Conservation (phyloP, 2,329 filamentous ascomycete genomes). For the Penicillium expansum region DNA sequence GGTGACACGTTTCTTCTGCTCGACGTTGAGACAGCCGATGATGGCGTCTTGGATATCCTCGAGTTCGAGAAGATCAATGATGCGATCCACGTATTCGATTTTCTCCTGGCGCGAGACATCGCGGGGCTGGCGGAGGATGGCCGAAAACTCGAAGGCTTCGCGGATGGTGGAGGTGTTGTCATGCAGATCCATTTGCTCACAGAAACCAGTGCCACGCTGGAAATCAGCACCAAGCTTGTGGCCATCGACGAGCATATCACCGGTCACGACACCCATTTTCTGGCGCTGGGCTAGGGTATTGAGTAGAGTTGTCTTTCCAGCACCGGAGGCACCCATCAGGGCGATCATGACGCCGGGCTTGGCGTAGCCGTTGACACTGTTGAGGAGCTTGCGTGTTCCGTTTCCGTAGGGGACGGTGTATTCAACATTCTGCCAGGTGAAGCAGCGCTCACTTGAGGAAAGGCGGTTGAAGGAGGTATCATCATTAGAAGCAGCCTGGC, state of each 20-base stretch:
- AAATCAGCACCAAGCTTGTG: constrained; percentile 60
- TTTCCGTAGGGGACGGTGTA: constrained; percentile 71
- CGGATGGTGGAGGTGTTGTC: constrained; percentile 65
- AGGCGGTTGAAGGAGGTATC: constrained; percentile 43
- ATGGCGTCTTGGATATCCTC: constrained; percentile 66
- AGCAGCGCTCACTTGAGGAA: constrained; percentile 60
- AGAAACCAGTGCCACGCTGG: constrained; percentile 68
- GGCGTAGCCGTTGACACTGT: constrained; percentile 71
- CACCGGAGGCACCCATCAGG: constrained; percentile 76
- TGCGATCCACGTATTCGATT: constrained; percentile 63
- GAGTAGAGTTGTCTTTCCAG: constrained; percentile 79
- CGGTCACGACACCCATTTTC: constrained; percentile 61
- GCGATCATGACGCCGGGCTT: constrained; percentile 79
- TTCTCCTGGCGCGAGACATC: constrained; percentile 58
- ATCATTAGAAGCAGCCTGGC: constrained; percentile 26
- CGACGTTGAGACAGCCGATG: constrained; percentile 62
- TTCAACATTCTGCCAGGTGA: constrained; percentile 68
- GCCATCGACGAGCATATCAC: constrained; percentile 71
- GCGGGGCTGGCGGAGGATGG: constrained; percentile 60
- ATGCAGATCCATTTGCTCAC: constrained; percentile 70
- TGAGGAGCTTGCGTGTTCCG: constrained; percentile 60
- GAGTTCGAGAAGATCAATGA: constrained; percentile 64
- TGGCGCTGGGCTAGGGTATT: constrained; percentile 75
- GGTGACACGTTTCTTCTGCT: constrained; percentile 69
- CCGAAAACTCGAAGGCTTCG: constrained; percentile 68